A percentile compares a stretch with the other conserved stretches of the same genome.
phyloP scores from a whole-genome alignment of 2,329 filamentous ascomycete species.

The Thelonectria blattea region DNA sequence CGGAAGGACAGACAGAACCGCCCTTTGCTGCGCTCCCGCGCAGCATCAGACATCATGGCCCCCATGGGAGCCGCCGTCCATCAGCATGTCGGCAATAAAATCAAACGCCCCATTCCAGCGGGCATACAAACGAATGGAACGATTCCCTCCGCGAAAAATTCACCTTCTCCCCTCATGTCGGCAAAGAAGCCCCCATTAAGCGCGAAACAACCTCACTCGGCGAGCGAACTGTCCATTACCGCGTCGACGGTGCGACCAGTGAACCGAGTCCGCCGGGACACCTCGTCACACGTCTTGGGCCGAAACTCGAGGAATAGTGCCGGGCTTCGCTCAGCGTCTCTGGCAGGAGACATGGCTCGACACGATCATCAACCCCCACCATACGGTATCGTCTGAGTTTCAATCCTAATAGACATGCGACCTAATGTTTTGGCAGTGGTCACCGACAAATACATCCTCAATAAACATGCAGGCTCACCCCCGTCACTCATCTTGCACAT shows the following conservation, averaged over 20 bases:
- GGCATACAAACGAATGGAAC: conserved; percentile 70
- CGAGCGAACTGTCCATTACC: conserved; percentile 46
- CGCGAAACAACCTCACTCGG: conserved; percentile 49
- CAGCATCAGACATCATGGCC: conserved; percentile 55
- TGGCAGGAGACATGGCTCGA: conserved; percentile 50
- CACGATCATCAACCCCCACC: conserved; percentile 55
- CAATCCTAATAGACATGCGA: neutral
- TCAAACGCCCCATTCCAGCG: conserved; percentile 71
- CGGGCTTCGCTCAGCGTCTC: conserved; percentile 56
- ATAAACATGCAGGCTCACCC: conserved; percentile 74
- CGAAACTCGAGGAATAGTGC: conserved; percentile 59
- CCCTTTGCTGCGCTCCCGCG: conserved; percentile 30
- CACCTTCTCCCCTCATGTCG: conserved; percentile 64
- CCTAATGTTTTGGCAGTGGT: conserved; percentile 61
- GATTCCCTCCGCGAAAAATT: conserved; percentile 61
- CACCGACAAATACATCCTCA: conserved; percentile 79
- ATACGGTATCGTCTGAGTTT: conserved; percentile 51
- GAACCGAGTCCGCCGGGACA: conserved; percentile 66
- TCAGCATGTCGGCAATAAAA: conserved; percentile 59
- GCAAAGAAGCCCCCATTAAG: conserved; percentile 58
- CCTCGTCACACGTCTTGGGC: conserved; percentile 50
- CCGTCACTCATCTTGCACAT: conserved; percentile 89
- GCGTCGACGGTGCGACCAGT: conserved; percentile 54
- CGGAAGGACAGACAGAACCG: conserved; percentile 20
- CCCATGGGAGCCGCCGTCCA: conserved; percentile 58